Evolutionary conservation across 176 grass and related monocot genomes (phyloP).

Genomic region (Coix lacrymajobi): DNA sequence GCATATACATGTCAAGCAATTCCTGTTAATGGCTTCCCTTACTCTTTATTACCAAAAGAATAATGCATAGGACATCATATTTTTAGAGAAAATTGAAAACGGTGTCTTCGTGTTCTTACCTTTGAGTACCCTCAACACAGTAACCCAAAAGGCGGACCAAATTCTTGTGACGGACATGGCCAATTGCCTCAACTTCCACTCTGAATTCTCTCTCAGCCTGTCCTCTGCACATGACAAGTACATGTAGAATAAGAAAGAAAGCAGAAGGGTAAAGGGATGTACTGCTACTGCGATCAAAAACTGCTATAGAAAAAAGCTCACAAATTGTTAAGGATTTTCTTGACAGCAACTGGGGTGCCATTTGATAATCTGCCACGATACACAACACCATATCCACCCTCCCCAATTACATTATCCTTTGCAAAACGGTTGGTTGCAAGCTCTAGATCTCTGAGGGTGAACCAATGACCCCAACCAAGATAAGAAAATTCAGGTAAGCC

Average conservation of each 20-base stretch:
- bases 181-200: conserved; percentile 98
- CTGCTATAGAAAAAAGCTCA: conserved; percentile 30
- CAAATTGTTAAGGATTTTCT: conserved; percentile 96
- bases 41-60: conserved; percentile 4
- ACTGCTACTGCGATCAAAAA: neutral
- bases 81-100: neutral
- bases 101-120: conserved; percentile 30
- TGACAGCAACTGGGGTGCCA: conserved; percentile 74
- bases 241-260: conserved; percentile 15
- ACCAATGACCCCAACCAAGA: conserved; percentile 96
- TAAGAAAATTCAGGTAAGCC: conserved; percentile 89
- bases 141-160: conserved; percentile 88
- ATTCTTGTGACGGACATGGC: conserved; percentile 97
- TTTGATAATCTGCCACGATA: conserved; percentile 83
- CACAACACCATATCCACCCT: conserved; percentile 92
- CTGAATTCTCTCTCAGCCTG: conserved; percentile 98
- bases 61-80: conserved; percentile 1
- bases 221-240: conserved; percentile 50
- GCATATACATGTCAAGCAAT: conserved; percentile 39
- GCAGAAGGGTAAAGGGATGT: neutral
- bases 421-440: conserved; percentile 72
- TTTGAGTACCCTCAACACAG: conserved; percentile 93
- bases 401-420: conserved; percentile 89
- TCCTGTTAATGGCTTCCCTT: conserved; percentile 4
- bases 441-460: conserved; percentile 89